phyloP scores from a whole-genome alignment of 148 eudicot genomes.

The Chenopodium album region DNA sequence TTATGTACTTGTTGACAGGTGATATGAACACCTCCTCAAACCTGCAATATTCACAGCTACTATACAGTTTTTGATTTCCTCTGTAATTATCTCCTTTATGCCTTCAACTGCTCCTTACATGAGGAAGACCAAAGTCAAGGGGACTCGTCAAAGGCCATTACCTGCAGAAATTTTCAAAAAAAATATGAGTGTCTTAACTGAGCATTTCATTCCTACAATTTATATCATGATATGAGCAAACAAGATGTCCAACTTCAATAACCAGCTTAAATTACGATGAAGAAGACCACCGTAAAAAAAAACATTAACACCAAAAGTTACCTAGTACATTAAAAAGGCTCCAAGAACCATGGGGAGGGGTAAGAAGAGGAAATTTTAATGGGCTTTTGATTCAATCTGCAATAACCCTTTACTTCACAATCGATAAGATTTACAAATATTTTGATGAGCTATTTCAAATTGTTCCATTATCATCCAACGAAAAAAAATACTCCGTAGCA shows the following conservation, averaged over 20 bases:
- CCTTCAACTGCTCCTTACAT: slow-evolving; percentile 30
- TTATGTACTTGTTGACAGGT: slow-evolving; percentile 11
- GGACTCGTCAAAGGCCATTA: slow-evolving; percentile 81
- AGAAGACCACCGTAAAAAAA: no score
- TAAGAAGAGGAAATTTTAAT: background rate
- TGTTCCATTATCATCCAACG: background rate
- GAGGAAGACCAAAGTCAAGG: slow-evolving; percentile 37
- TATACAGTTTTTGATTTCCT: slow-evolving; percentile 31
- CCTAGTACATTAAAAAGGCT: no score
- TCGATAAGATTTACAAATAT: background rate
- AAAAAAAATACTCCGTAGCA: background rate
- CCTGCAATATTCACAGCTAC: slow-evolving; percentile 53
- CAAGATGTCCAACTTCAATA: no score
- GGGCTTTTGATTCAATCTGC: background rate
- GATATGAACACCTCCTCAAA: slow-evolving; percentile 22
- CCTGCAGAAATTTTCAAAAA: slow-evolving; percentile 39
- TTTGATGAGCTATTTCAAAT: background rate
- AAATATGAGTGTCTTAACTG: background rate
- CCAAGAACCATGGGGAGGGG: no score
- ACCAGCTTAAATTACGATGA: no score
- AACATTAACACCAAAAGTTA: no score
- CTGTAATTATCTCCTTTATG: slow-evolving; percentile 15
- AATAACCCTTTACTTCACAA: background rate
- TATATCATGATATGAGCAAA: no score
- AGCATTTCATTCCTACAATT: background rate